Conservation (phyloP, 2,329 filamentous ascomycete species). For the Calonectria pseudoreteaudii region DNA sequence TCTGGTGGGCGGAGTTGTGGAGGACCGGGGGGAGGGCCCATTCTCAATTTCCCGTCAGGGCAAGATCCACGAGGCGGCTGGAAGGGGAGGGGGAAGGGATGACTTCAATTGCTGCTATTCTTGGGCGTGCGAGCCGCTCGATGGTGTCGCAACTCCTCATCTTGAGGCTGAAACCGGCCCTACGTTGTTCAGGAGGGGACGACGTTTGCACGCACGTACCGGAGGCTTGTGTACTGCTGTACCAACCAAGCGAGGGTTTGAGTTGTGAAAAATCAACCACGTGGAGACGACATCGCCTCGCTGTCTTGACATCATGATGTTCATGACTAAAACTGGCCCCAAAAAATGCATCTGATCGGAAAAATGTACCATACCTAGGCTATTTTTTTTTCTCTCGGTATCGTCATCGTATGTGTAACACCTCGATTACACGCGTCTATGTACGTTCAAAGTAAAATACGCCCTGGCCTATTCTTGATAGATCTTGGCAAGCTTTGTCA, state of each 20-base stretch:
- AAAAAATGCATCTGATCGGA: neutral
- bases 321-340: neutral
- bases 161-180: neutral
- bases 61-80: constrained; percentile 1
- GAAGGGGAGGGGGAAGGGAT: neutral
- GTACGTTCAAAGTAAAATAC: neutral
- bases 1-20: constrained; percentile 20
- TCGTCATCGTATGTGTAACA: neutral
- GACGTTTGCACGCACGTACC: neutral
- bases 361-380: neutral
- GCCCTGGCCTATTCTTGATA: neutral
- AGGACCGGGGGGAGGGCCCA: constrained; percentile 14
- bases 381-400: neutral
- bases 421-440: neutral
- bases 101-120: neutral
- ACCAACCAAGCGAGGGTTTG: neutral
- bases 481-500: neutral
- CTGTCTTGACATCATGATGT: neutral
- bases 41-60: constrained; percentile 21
- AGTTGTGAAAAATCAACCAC: neutral
- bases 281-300: neutral
- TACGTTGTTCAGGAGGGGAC: neutral
- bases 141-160: neutral
- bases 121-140: neutral
- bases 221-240: neutral